Conservation (phyloP, 441 rosid species). For the Gossypium lobatum region DNA sequence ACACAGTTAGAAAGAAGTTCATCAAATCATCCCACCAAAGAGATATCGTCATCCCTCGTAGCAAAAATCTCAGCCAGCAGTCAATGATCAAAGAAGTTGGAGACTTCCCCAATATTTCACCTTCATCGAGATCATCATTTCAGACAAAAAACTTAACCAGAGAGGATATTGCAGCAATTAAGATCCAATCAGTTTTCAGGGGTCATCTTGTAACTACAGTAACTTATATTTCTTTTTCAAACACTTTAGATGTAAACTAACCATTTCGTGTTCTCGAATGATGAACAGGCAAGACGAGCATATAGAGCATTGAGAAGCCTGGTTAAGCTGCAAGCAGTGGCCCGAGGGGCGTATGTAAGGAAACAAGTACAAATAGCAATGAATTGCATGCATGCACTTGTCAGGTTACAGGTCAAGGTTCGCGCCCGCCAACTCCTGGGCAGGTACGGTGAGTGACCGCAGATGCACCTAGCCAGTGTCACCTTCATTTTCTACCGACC, state of each 20-base stretch:
- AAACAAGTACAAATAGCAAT: constrained; percentile 55
- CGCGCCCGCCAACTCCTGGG: constrained; percentile 66
- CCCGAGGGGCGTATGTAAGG: constrained; percentile 50
- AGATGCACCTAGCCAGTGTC: background rate
- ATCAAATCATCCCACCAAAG: constrained; percentile 24
- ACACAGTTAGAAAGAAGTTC: constrained; percentile 35
- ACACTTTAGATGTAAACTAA: background rate
- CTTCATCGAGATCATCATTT: constrained; percentile 7
- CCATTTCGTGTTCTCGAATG: background rate
- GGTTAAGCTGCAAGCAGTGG: constrained; percentile 72
- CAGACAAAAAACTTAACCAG: constrained; percentile 5
- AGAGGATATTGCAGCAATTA: constrained; percentile 53
- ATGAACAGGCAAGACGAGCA: constrained; percentile 58
- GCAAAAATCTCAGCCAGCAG: constrained; percentile 12
- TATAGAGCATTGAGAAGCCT: constrained; percentile 62
- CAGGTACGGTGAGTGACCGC: constrained; percentile 14
- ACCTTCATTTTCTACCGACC: background rate
- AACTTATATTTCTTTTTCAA: background rate
- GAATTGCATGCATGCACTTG: constrained; percentile 73
- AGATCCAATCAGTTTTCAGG: constrained; percentile 72
- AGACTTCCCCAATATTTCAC: background rate
- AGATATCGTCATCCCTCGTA: constrained; percentile 23
- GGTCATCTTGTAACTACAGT: constrained; percentile 57
- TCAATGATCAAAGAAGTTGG: constrained; percentile 9
- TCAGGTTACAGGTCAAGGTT: constrained; percentile 65